These are phyloP conservation scores for Colletotrichum liaoningense DNA, from an alignment of 2,329 filamentous ascomycete genomes.

Conservation along the genomic window DNA sequence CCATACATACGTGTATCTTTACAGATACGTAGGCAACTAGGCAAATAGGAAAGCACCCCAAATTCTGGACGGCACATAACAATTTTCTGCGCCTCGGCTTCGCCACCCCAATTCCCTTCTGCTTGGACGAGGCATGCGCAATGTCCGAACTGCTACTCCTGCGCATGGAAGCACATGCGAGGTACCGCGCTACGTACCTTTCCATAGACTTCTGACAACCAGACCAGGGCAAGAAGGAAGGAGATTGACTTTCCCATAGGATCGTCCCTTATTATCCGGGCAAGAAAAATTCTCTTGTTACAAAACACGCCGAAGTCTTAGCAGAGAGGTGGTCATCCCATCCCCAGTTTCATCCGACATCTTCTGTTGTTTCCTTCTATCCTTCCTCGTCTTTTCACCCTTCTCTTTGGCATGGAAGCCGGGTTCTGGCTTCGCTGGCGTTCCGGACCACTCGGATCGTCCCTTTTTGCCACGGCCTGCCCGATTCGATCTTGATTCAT, in stretches of 20 bases:
- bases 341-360: background rate
- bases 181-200: slow-evolving; percentile 10
- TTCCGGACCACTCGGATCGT: slow-evolving; percentile 38
- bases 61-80: background rate
- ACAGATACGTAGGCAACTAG: too few species aligned
- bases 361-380: background rate
- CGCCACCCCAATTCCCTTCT: slow-evolving; percentile 20
- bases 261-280: slow-evolving; percentile 6
- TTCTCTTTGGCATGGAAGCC: slow-evolving; percentile 1
- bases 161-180: background rate
- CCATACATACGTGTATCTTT: background rate
- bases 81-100: slow-evolving; percentile 28
- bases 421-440: slow-evolving; percentile 4
- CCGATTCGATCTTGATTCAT: slow-evolving; percentile 35
- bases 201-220: background rate
- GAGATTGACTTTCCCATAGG: slow-evolving; percentile 27
- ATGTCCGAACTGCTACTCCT: background rate
- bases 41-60: background rate
- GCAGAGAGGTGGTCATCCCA: slow-evolving; percentile 14
- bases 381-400: background rate
- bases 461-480: slow-evolving; percentile 38
- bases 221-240: too few species aligned
- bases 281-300: background rate
- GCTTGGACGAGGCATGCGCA: background rate
- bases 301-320: background rate